Conservation (phyloP, 176 grass and related monocot genomes). For the Musa itinerans region DNA sequence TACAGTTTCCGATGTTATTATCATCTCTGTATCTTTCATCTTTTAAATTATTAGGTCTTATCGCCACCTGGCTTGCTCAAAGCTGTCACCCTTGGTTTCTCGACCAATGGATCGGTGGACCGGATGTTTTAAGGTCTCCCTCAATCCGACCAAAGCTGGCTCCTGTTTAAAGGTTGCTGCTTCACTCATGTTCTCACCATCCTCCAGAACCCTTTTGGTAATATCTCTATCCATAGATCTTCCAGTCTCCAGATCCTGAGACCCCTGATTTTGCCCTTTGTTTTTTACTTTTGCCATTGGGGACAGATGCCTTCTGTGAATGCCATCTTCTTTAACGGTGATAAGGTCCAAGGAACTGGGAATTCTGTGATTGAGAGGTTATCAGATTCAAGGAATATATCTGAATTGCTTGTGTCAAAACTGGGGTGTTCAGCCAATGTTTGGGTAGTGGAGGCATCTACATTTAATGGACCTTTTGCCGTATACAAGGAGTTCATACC, state of each 20-base stretch:
- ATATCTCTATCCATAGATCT: not conserved
- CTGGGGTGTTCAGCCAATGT: constrained; percentile 42
- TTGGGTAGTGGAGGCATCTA: constrained; percentile 73
- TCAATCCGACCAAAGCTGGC: constrained; percentile 18
- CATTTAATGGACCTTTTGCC: constrained; percentile 50
- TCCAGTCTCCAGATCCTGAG: not conserved
- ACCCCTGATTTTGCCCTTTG: not conserved
- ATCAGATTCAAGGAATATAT: constrained; percentile 47
- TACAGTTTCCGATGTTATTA: not conserved
- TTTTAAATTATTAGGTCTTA: not conserved
- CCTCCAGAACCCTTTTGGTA: constrained; percentile 51
- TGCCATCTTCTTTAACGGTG: constrained; percentile 77
- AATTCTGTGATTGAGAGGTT: constrained; percentile 58
- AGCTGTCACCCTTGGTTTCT: not conserved
- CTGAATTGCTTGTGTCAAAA: constrained; percentile 38
- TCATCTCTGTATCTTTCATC: not conserved
- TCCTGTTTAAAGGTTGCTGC: constrained; percentile 39
- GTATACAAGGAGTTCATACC: constrained; percentile 64
- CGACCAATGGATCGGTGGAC: constrained; percentile 58
- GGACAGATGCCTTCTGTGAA: constrained; percentile 58
- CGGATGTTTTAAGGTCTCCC: constrained; percentile 36
- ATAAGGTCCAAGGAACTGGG: constrained; percentile 45
- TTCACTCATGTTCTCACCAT: constrained; percentile 47
- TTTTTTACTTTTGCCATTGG: constrained; percentile 9
- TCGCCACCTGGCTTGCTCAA: not conserved